These are phyloP conservation scores for Vachellia collinsii DNA, from an alignment of 306 rosid genomes.

Conservation along the genomic window DNA sequence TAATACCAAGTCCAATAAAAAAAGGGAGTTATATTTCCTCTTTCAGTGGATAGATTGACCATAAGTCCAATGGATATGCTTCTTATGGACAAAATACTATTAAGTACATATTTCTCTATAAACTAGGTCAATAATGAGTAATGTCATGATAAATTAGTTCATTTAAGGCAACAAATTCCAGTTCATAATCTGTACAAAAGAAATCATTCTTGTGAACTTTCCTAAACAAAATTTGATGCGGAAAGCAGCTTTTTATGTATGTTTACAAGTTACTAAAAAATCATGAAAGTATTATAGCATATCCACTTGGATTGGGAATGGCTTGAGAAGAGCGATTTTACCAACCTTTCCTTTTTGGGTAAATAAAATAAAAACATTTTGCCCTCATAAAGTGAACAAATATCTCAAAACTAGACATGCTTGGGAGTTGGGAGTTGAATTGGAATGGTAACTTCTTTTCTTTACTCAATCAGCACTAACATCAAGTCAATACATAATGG, in stretches of 20 bases:
- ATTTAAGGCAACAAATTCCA: background rate
- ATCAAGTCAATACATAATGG: no score
- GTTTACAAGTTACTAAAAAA: no score
- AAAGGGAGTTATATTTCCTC: slow-evolving; percentile 3
- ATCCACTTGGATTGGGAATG: background rate
- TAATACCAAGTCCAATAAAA: slow-evolving; percentile 18
- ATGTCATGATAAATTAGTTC: background rate
- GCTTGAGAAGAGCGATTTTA: background rate
- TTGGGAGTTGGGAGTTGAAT: no score
- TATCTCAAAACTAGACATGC: no score
- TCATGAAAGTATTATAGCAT: background rate
- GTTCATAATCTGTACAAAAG: background rate
- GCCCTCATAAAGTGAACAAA: background rate
- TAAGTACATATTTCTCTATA: slow-evolving; percentile 4
- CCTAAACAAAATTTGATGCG: background rate
- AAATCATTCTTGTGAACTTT: background rate
- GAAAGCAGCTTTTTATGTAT: background rate
- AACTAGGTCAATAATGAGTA: slow-evolving; percentile 13
- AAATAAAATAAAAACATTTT: background rate
- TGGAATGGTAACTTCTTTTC: no score
- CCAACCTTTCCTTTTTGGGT: background rate
- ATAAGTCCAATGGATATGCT: background rate
- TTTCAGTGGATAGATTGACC: background rate
- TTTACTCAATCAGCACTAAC: no score
- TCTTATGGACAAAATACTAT: background rate